Percentiles rank a stretch among this genome's conserved stretches.
These are phyloP conservation scores for Lepraria neglecta DNA, from an alignment of 495 filamentous ascomycete genomes.

Conservation along the genomic window DNA sequence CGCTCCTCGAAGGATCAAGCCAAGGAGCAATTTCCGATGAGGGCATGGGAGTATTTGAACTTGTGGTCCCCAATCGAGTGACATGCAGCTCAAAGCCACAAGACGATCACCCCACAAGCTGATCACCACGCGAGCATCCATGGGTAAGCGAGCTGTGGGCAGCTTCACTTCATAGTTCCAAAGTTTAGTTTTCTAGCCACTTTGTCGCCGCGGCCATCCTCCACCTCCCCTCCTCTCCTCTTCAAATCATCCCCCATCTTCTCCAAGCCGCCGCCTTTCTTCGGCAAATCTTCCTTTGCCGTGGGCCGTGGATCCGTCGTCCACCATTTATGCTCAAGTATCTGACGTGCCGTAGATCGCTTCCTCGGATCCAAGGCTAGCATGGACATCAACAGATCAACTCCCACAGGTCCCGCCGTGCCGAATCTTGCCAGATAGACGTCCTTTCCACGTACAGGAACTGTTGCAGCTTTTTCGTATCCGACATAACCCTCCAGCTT, in stretches of 20 bases:
- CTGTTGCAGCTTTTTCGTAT: conserved; percentile 43
- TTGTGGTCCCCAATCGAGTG: neutral
- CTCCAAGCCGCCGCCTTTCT: conserved; percentile 55
- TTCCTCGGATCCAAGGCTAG: conserved; percentile 77
- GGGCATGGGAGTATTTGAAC: neutral
- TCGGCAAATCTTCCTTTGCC: conserved; percentile 74
- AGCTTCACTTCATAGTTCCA: conserved; percentile 44
- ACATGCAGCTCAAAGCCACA: neutral
- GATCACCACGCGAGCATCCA: neutral
- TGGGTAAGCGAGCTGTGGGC: neutral
- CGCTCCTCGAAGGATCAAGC: neutral
- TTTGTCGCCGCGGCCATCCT: conserved; percentile 58
- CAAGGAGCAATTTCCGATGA: neutral
- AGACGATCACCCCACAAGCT: neutral
- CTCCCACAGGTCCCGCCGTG: conserved; percentile 69
- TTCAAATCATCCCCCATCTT: conserved; percentile 83
- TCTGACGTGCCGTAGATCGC: conserved; percentile 64
- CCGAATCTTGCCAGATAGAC: conserved; percentile 67
- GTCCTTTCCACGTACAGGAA: conserved; percentile 59
- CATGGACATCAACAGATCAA: conserved; percentile 83
- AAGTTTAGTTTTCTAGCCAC: conserved; percentile 90
- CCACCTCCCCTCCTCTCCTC: conserved; percentile 66
- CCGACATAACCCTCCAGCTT: conserved; percentile 69
- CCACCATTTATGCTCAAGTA: conserved; percentile 86
- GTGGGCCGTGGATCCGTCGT: conserved; percentile 74